Evolutionary conservation across 2,329 filamentous ascomycete species (phyloP).

Genomic region (Talaromyces islandicus): DNA sequence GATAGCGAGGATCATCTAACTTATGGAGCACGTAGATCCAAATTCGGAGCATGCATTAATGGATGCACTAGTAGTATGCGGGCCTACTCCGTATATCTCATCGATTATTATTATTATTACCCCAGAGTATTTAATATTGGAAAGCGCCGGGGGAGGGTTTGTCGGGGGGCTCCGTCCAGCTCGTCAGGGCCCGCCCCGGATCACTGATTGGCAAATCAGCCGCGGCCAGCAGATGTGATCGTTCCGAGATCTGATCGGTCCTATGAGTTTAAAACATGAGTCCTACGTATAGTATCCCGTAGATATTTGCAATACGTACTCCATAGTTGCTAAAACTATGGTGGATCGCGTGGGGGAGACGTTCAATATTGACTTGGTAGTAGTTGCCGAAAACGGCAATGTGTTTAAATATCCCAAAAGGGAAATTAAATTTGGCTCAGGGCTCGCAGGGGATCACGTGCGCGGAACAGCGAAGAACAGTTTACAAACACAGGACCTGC

Average conservation of each 20-base stretch:
- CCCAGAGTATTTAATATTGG: neutral
- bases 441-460: neutral
- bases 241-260: neutral
- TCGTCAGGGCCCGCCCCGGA: neutral
- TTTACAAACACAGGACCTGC: neutral
- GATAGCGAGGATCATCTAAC: neutral
- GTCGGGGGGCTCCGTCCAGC: neutral
- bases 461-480: neutral
- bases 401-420: neutral
- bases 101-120: neutral
- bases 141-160: neutral
- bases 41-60: neutral
- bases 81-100: neutral
- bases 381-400: neutral
- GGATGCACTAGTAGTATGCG: neutral
- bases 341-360: neutral
- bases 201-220: neutral
- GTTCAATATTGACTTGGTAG: neutral
- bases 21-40: neutral
- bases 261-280: neutral
- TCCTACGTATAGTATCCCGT: no score
- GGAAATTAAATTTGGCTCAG: neutral
- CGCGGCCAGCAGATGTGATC: neutral
- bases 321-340: neutral
- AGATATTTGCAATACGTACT: neutral